Conservation (phyloP, 2,329 filamentous ascomycete species). For the Cadophora sp. region DNA sequence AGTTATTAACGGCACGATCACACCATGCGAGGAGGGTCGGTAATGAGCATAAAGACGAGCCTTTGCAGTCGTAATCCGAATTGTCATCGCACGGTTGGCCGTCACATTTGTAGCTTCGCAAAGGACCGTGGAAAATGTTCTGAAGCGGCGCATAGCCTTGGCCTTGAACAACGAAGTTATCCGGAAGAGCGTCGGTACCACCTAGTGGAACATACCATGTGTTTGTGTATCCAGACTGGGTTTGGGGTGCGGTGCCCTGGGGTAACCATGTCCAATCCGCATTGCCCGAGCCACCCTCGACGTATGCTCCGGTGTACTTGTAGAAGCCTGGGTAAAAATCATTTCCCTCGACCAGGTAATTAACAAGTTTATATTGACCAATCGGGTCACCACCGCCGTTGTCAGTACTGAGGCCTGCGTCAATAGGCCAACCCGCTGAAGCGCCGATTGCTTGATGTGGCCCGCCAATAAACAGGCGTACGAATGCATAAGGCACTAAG, state of each 20-base stretch:
- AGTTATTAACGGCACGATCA: neutral
- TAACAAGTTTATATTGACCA: neutral
- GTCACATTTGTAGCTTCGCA: neutral
- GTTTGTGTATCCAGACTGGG: neutral
- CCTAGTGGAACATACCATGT: neutral
- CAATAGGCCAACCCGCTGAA: constrained; percentile 1
- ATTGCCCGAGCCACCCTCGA: neutral
- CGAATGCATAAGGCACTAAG: constrained; percentile 15
- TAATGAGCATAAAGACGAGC: neutral
- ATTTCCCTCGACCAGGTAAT: neutral
- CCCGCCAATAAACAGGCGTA: constrained; percentile 13
- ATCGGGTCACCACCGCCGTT: neutral
- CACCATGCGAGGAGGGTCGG: neutral
- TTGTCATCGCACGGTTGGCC: neutral
- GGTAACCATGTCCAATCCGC: neutral
- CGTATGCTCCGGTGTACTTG: neutral
- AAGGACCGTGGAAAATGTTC: neutral
- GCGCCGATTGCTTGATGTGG: neutral
- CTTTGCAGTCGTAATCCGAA: neutral
- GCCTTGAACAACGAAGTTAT: neutral
- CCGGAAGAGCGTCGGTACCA: neutral
- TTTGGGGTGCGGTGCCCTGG: neutral
- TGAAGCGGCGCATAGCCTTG: neutral
- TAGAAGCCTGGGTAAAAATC: neutral
- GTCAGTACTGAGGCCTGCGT: neutral